Base-by-base conservation (phyloP, 192 early-diverging fungal species). In the Paraglomus brasilianum region DNA sequence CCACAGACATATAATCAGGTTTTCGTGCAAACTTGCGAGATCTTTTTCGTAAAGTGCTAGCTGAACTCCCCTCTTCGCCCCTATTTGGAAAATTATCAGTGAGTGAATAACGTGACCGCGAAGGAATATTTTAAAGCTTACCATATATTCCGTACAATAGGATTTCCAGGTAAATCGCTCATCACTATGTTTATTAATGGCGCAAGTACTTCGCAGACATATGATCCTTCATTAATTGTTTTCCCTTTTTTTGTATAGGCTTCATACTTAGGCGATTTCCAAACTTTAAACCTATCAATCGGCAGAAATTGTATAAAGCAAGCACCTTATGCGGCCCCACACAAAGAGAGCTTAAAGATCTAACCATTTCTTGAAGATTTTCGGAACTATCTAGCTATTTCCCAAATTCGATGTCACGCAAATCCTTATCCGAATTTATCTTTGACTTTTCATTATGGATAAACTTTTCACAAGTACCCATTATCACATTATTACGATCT, bases 201-300 rank as follows among this genome's bases (percentile, higher is more conserved):
- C 7, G 41, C 42, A 15, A 61, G 30, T 44, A 61, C 59, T 61
- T 61, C 59, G 8, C 59, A 43, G 45, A 61, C 59, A 61, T 61
- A 61, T 43, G 59, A 61, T 6, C 59, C 59, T 24, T 61, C 41
- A 61, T 61, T 61, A 44, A 61, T 2, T 4, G 11, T 11, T 24
- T n/a, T 61, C n/a, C 30, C 17, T 6, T 61, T 61, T 21, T 44
- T 44, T 44, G 45, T n/a, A 45, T 61, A 61, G 10, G 59, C 41
- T 43, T 42, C 45, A 61, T 61, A 61, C 21, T 61, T 61, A 21
- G 41, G 41, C 41, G 41, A 61, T 13, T 44, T 21, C 59, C 59
- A 61, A 41, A 61, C 40, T 15, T 61, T 17, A 61, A 17, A n/a
- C 9, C 59, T 61, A 60, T n/a, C n/a, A n/a, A n/a, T n/a, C n/a